These are phyloP conservation scores for Salix suchowensis DNA, from an alignment of 345 rosid genomes.

Conservation along the genomic window DNA sequence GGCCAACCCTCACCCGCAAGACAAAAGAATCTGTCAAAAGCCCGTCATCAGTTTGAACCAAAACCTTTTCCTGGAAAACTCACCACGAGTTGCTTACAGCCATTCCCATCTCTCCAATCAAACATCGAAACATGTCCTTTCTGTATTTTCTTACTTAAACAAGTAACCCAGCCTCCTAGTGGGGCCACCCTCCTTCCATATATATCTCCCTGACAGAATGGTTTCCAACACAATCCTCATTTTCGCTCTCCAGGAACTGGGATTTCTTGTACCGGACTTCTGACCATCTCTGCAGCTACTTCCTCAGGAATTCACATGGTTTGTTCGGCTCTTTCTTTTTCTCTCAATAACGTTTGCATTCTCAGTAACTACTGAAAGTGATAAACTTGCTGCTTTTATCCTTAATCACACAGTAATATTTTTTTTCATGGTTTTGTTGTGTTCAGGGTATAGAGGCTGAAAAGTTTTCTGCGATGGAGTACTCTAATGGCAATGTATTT, in stretches of 20 bases:
- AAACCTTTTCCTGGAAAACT: not conserved
- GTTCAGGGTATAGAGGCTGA: conserved; percentile 45
- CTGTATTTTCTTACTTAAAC: conserved; percentile 5
- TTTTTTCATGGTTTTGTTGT: not conserved
- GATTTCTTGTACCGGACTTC: not conserved
- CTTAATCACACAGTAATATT: not conserved
- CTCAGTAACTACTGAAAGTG: not conserved
- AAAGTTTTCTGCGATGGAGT: conserved; percentile 43
- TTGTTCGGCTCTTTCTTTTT: not conserved
- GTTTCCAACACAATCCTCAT: conserved; percentile 4
- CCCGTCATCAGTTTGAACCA: not conserved
- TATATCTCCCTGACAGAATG: conserved; percentile 10
- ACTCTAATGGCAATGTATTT: conserved; percentile 32
- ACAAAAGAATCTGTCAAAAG: not conserved
- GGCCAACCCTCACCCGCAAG: conserved; percentile 41
- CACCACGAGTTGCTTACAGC: not conserved
- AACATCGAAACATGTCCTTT: conserved; percentile 7
- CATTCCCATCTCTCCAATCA: conserved; percentile 2
- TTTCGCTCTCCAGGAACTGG: not conserved
- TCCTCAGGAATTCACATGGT: conserved; percentile 4
- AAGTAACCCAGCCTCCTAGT: conserved; percentile 1
- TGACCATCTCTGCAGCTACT: not conserved
- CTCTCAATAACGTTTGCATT: conserved; percentile 7
- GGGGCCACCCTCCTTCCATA: conserved; percentile 11
- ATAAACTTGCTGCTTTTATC: not conserved